These are phyloP conservation scores for Eucommia ulmoides DNA, from an alignment of 257 asterid genomes.

Conservation along the genomic window DNA sequence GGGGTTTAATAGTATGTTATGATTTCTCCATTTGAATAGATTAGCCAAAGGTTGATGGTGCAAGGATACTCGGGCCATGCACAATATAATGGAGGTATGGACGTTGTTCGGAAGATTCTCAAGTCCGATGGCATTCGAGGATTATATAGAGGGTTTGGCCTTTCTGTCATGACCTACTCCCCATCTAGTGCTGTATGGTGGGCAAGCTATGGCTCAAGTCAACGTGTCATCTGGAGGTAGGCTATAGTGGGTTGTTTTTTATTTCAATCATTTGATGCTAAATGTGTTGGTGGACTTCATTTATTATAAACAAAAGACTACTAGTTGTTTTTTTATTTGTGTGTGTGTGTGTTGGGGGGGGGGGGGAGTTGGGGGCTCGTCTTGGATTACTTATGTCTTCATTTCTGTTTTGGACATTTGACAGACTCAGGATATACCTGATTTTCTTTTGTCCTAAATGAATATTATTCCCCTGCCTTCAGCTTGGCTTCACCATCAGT, in stretches of 20 bases:
- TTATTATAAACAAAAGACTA: too few relatives aligned
- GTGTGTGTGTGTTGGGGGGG: too few relatives aligned
- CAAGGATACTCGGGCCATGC: constrained; percentile 86
- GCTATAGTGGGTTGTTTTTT: too few relatives aligned
- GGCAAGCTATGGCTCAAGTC: constrained; percentile 99
- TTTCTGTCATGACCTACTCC: constrained; percentile 79
- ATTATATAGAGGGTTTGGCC: constrained; percentile 89
- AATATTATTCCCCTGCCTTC: not conserved
- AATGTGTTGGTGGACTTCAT: constrained; percentile 1
- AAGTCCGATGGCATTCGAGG: constrained; percentile 90
- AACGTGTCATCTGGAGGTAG: constrained; percentile 85
- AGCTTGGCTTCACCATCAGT: constrained; percentile 2
- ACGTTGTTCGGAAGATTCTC: constrained; percentile 74
- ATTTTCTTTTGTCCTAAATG: not conserved
- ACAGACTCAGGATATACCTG: not conserved
- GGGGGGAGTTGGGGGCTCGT: too few relatives aligned
- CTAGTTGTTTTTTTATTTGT: too few relatives aligned
- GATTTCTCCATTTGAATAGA: constrained; percentile 43
- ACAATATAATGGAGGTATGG: constrained; percentile 65
- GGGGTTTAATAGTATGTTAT: too few relatives aligned
- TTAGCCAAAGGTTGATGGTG: constrained; percentile 86
- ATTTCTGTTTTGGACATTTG: too few relatives aligned
- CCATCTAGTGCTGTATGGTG: constrained; percentile 99
- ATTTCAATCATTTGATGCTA: constrained; percentile 5
- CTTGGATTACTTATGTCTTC: too few relatives aligned